Evolutionary conservation across 1,284 basidiomycete species (phyloP), one percentile per base, ranked within the genome.

Genomic region (Sanguinoderma infundibulare): DNA sequence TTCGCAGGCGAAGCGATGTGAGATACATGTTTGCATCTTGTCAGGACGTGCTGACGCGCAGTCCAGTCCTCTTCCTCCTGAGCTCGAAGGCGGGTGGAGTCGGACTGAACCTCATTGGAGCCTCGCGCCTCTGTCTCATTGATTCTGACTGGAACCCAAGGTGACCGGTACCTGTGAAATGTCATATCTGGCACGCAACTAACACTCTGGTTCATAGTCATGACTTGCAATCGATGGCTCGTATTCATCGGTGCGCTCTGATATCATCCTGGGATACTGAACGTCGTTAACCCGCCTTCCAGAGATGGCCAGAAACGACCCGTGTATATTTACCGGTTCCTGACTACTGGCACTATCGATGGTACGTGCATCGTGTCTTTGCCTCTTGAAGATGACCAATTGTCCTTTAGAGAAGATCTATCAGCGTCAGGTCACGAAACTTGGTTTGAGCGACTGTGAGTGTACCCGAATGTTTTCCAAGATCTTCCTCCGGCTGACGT

Each of bases 61-160:
- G 2, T 35, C n/a, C 60, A 94, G 91, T 98, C 72, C 76, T 98
- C 34, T 99, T 99, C 73, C 79, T 99, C 20, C 79, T 99, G 50
- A 98, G 95, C 71, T 92, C 95, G 10, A 98, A 98, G 77, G 95
- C 96, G 1, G 97, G 97, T 20, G 97, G 97, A 26, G 93, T 96
- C 20, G 97, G 97, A 1, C 83, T 99, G 56, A 99, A 98, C 74
- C 83, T 98, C 28, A 95, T 95, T 36, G 92, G 95, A 32, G 95
- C 90, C 10, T 96, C 94, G 10, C 82, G 96, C 42, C 77, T 98
- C 42, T 90, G 94, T 59, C 79, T 93, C 46, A 80, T 94, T 44
- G 97, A 99, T 75, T 95, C 92, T 53, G 97, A 99, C 73, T 99
- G 98, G 95, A 97, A 97, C 75, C 95, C 95, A 47, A 93, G 91